phyloP scores from a whole-genome alignment of 306 rosid species.

The Trifolium dubium region DNA sequence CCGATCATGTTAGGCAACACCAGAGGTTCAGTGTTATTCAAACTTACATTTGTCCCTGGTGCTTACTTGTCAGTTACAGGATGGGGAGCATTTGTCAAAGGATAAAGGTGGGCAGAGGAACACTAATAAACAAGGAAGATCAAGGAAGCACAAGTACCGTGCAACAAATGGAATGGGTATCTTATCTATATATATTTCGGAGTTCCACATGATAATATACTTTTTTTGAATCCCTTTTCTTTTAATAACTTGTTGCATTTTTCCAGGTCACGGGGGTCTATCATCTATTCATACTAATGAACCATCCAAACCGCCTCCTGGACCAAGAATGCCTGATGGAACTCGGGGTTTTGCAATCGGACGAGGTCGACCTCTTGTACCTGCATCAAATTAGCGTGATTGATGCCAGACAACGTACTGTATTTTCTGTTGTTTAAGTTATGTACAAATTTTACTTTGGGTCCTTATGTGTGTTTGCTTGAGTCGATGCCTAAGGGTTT shows the following conservation, averaged over 20 bases:
- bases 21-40: slow-evolving; percentile 6
- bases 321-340: slow-evolving; percentile 98
- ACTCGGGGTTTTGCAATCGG: slow-evolving; percentile 93
- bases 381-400: slow-evolving; percentile 52
- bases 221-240: slow-evolving; percentile 1
- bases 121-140: slow-evolving; percentile 67
- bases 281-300: slow-evolving; percentile 60
- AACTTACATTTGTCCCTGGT: slow-evolving; percentile 25
- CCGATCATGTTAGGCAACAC: background rate
- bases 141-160: slow-evolving; percentile 72
- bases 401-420: slow-evolving; percentile 14
- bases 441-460: slow-evolving; percentile 36
- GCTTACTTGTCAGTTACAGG: slow-evolving; percentile 51
- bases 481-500: slow-evolving; percentile 37
- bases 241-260: slow-evolving; percentile 30
- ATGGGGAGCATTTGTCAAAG: slow-evolving; percentile 60
- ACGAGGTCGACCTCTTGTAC: slow-evolving; percentile 76
- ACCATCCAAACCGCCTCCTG: slow-evolving; percentile 89
- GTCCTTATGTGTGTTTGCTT: slow-evolving; percentile 12
- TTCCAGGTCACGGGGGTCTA: slow-evolving; percentile 78
- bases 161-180: slow-evolving; percentile 79
- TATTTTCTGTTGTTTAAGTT: slow-evolving; percentile 19
- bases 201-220: background rate
- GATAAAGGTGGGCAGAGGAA: slow-evolving; percentile 74
- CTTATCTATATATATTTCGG: background rate